Percentiles rank a stretch among this genome's conserved stretches.
Evolutionary conservation across 1,139 yeast species (phyloP).

Genomic region (Tardiomyces depauwii): DNA sequence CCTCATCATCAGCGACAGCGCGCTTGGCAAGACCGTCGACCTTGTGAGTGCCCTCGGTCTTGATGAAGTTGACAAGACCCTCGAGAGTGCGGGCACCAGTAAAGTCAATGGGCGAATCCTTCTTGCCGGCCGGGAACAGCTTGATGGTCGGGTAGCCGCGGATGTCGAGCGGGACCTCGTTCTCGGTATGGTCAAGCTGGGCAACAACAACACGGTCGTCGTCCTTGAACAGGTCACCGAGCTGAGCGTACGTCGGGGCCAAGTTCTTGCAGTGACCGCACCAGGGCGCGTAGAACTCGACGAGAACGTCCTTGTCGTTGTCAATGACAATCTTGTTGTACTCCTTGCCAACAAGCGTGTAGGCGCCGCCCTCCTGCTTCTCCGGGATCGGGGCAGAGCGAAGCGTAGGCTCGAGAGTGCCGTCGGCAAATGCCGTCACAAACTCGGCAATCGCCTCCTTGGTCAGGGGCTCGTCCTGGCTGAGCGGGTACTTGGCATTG

Average conservation of each 20-base stretch:
- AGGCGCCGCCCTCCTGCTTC: conserved; percentile 60
- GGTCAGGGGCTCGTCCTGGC: conserved; percentile 36
- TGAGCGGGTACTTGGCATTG: conserved; percentile 69
- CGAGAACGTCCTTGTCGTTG: conserved; percentile 70
- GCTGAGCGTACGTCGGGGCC: conserved; percentile 86
- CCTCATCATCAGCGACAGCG: not conserved
- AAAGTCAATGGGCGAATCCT: conserved; percentile 60
- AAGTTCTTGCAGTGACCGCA: conserved; percentile 97
- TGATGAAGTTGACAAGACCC: conserved; percentile 56
- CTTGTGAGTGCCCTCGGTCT: conserved; percentile 47
- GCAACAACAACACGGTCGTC: conserved; percentile 58
- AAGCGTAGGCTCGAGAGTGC: conserved; percentile 57
- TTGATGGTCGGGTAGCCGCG: conserved; percentile 90
- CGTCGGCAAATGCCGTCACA: conserved; percentile 52
- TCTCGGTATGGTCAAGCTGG: conserved; percentile 77
- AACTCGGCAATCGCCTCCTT: conserved; percentile 42
- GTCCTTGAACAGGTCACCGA: conserved; percentile 49
- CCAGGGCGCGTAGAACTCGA: conserved; percentile 98
- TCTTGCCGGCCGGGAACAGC: conserved; percentile 86
- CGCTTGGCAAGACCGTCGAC: conserved; percentile 33
- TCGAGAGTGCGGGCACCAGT: conserved; percentile 64
- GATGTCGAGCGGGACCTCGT: conserved; percentile 70
- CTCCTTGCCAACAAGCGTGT: conserved; percentile 74
- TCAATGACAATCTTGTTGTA: conserved; percentile 63
- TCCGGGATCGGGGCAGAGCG: conserved; percentile 88